A percentile compares a stretch with the other conserved stretches of the same genome.
Evolutionary conservation across 805 yeast genomes (phyloP).

Genomic region (Saccharomycopsis malanga): DNA sequence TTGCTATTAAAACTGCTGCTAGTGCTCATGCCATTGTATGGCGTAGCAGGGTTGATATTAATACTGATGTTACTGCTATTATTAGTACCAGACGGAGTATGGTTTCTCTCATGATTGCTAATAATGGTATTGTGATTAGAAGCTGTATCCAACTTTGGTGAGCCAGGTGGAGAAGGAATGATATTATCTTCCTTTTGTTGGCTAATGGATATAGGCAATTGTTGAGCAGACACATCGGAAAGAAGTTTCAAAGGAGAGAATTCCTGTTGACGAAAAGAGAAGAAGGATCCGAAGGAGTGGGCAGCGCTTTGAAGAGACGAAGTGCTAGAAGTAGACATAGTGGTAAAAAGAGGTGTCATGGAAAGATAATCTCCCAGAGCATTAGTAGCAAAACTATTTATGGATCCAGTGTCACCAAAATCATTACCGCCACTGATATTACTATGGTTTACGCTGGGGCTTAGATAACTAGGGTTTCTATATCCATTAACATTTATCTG

Average conservation of each 20-base stretch:
- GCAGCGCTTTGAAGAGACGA: slow-evolving; percentile 21
- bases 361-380: slow-evolving; percentile 7
- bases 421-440: neutral
- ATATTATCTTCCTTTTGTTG: slow-evolving; percentile 1
- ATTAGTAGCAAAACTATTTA: slow-evolving; percentile 18
- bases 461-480: neutral
- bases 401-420: slow-evolving; percentile 13
- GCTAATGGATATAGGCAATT: slow-evolving; percentile 12
- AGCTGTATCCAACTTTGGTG: slow-evolving; percentile 12
- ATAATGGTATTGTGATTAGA: slow-evolving; percentile 1
- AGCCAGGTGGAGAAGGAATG: slow-evolving; percentile 19
- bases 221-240: slow-evolving; percentile 20
- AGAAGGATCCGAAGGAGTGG: slow-evolving; percentile 20
- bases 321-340: slow-evolving; percentile 20
- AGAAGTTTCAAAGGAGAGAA: slow-evolving; percentile 18
- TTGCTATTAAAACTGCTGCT: slow-evolving; percentile 2
- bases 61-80: slow-evolving; percentile 1
- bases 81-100: neutral
- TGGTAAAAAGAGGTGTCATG: slow-evolving; percentile 18
- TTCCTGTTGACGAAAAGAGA: slow-evolving; percentile 14
- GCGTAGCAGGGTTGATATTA: neutral
- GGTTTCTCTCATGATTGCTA: slow-evolving; percentile 4
- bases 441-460: neutral
- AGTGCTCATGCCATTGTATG: neutral
- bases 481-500: neutral